Conservation (phyloP, 2,329 filamentous ascomycete species). For the Fonsecaea pedrosoi region DNA sequence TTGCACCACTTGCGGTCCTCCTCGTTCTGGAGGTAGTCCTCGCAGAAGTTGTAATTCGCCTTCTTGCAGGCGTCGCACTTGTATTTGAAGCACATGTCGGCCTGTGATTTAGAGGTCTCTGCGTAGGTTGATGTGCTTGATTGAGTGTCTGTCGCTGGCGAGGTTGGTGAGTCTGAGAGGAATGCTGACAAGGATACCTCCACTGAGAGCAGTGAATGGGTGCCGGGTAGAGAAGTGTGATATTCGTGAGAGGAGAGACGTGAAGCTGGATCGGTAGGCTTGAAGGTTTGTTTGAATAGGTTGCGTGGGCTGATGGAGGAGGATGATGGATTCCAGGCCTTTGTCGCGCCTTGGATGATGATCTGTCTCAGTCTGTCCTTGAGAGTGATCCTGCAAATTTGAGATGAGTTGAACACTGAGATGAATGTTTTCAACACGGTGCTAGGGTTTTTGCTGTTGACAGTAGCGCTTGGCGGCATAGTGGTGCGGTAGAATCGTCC, state of each 20-base stretch:
- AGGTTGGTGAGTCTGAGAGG: slow-evolving; percentile 1
- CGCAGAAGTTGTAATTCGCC: slow-evolving; percentile 21
- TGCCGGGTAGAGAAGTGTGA: neutral
- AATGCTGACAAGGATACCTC: neutral
- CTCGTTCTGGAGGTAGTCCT: slow-evolving; percentile 13
- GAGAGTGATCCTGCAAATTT: slow-evolving; percentile 9
- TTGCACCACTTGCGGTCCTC: slow-evolving; percentile 14
- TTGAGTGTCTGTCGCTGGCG: neutral
- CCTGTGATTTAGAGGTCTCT: neutral
- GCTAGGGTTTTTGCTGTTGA: neutral
- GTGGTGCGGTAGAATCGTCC: slow-evolving; percentile 8
- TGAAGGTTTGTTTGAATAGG: slow-evolving; percentile 16
- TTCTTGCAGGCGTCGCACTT: slow-evolving; percentile 25
- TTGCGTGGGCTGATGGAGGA: neutral
- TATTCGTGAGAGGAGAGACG: neutral
- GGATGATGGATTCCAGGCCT: slow-evolving; percentile 6
- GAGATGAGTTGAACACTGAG: slow-evolving; percentile 12
- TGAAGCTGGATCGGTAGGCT: neutral
- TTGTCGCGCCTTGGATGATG: slow-evolving; percentile 10
- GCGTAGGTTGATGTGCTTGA: slow-evolving; percentile 2
- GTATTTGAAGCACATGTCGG: slow-evolving; percentile 31
- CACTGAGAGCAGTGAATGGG: neutral
- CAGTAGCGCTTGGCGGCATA: neutral
- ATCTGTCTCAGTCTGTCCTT: slow-evolving; percentile 20
- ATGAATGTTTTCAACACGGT: slow-evolving; percentile 3